Evolutionary conservation across 371 early-diverging fungal genomes (phyloP).

Genomic region (Phascolomyces articulosus): DNA sequence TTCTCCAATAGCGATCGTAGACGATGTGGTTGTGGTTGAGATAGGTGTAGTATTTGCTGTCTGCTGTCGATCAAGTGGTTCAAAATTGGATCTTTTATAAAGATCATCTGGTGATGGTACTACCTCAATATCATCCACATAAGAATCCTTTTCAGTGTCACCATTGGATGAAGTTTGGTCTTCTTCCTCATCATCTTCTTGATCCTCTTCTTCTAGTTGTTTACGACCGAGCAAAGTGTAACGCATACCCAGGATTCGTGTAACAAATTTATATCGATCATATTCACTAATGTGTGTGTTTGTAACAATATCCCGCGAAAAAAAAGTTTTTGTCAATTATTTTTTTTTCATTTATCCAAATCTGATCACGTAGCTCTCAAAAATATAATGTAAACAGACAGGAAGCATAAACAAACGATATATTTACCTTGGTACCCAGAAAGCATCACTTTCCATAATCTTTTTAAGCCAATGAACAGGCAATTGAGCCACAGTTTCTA

Average conservation of each 20-base stretch:
- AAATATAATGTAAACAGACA: background rate
- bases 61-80: background rate
- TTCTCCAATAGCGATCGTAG: background rate
- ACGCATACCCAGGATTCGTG: slow-evolving; percentile 39
- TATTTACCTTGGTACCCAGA: slow-evolving; percentile 61
- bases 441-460: slow-evolving; percentile 64
- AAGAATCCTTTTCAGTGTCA: background rate
- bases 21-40: background rate
- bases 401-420: background rate
- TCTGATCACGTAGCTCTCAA: no score
- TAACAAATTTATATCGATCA: slow-evolving; percentile 58
- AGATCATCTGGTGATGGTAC: slow-evolving; percentile 4
- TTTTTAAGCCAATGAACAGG: slow-evolving; percentile 60
- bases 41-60: no score
- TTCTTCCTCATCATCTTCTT: slow-evolving; percentile 4
- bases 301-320: background rate
- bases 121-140: slow-evolving; percentile 6
- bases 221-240: background rate
- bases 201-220: slow-evolving; percentile 14
- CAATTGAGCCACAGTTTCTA: slow-evolving; percentile 33
- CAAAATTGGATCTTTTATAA: slow-evolving; percentile 20
- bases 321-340: background rate
- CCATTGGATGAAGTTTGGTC: background rate
- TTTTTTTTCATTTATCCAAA: background rate
- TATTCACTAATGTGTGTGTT: slow-evolving; percentile 60